phyloP scores from a whole-genome alignment of 2,329 filamentous ascomycete species.

The Cladobotryum protrusum region DNA sequence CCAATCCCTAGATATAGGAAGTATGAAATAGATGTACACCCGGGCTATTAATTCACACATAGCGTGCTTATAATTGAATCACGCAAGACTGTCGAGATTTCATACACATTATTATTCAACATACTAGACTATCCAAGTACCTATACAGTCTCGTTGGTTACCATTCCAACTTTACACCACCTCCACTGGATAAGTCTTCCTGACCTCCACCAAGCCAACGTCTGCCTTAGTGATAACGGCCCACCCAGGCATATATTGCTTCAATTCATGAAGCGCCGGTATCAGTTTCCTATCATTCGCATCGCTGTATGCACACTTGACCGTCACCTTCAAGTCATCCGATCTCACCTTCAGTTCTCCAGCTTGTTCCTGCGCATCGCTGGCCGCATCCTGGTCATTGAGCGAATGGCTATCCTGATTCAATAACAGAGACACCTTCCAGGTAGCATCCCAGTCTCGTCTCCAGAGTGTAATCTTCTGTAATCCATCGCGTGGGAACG shows the following conservation, averaged over 20 bases:
- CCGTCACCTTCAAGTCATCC: conserved; percentile 50
- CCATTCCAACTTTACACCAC: neutral
- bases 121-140: neutral
- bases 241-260: conserved; percentile 74
- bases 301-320: conserved; percentile 85
- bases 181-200: conserved; percentile 50
- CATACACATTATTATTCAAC: too few species aligned
- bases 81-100: neutral
- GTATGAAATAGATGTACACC: too few species aligned
- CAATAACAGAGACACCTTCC: conserved; percentile 51
- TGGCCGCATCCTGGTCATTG: neutral
- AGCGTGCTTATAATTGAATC: too few species aligned
- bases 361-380: neutral
- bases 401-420: conserved; percentile 10
- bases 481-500: conserved; percentile 56
- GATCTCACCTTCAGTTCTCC: conserved; percentile 15
- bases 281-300: conserved; percentile 65
- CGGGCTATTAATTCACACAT: too few species aligned
- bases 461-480: conserved; percentile 73
- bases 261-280: conserved; percentile 76
- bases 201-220: conserved; percentile 77
- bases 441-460: conserved; percentile 68
- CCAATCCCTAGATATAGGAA: too few species aligned
- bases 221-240: conserved; percentile 66
- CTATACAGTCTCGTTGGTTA: neutral